Conservation (phyloP, 2,329 filamentous ascomycete genomes). For the Beauveria varroae region DNA sequence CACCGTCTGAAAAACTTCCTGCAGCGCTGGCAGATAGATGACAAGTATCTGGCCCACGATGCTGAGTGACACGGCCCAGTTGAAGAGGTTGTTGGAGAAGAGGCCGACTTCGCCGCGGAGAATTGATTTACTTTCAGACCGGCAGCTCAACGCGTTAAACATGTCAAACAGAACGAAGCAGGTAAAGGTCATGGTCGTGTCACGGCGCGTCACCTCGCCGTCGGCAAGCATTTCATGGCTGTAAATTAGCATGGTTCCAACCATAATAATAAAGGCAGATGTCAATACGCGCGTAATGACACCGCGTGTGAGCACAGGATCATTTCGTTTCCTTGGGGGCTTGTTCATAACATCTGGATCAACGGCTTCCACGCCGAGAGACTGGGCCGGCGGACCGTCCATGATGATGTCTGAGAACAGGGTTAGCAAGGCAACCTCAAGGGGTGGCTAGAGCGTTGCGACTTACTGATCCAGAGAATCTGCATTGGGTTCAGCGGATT, state of each 20-base stretch:
- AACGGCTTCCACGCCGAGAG: slow-evolving; percentile 88
- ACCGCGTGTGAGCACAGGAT: slow-evolving; percentile 80
- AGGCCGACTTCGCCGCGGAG: slow-evolving; percentile 77
- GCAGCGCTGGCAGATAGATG: slow-evolving; percentile 89
- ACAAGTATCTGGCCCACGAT: slow-evolving; percentile 81
- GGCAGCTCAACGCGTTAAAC: slow-evolving; percentile 95
- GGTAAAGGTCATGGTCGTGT: slow-evolving; percentile 99
- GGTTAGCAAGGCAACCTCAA: not conserved
- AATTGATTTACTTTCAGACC: slow-evolving; percentile 83
- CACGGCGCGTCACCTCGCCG: slow-evolving; percentile 76
- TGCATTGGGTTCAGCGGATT: slow-evolving; percentile 98
- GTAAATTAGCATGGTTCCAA: slow-evolving; percentile 87
- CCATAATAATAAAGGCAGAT: slow-evolving; percentile 82
- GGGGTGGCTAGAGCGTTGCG: not conserved
- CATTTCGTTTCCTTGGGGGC: slow-evolving; percentile 74
- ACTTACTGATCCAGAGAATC: slow-evolving; percentile 98
- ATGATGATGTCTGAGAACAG: slow-evolving; percentile 79
- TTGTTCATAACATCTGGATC: slow-evolving; percentile 91
- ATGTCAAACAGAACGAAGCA: slow-evolving; percentile 99
- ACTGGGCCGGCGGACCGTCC: slow-evolving; percentile 97
- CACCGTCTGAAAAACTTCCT: slow-evolving; percentile 94
- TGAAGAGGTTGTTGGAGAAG: slow-evolving; percentile 88
- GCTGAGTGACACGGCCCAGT: slow-evolving; percentile 85
- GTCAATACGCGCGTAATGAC: slow-evolving; percentile 80
- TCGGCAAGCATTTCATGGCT: slow-evolving; percentile 83